A percentile compares a stretch with the other conserved stretches of the same genome.
Evolutionary conservation across 495 filamentous ascomycete genomes (phyloP).

Genomic region (Penicillium soppii): DNA sequence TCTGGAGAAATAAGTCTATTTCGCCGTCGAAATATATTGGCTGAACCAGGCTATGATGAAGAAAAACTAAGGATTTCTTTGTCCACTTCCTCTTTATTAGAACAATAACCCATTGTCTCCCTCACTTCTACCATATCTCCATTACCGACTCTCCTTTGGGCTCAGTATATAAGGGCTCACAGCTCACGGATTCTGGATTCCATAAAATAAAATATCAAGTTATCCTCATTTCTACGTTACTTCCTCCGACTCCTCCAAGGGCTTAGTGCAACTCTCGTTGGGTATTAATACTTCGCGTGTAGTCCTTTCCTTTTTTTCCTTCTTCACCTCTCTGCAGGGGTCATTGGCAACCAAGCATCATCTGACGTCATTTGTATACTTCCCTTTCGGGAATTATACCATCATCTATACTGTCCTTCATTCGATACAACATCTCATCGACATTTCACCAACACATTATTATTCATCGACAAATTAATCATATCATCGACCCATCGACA

Average conservation of each 20-base stretch:
- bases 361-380: neutral
- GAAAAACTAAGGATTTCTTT: neutral
- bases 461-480: too few relatives aligned
- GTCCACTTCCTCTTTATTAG: neutral
- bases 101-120: neutral
- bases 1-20: too few relatives aligned
- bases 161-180: neutral
- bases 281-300: neutral
- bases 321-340: conserved; percentile 1
- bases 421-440: too few relatives aligned
- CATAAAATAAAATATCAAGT: neutral
- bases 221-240: neutral
- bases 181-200: neutral
- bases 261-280: neutral
- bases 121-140: neutral
- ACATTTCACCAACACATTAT: too few relatives aligned
- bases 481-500: too few relatives aligned
- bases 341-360: neutral
- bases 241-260: neutral
- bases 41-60: neutral
- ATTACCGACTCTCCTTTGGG: neutral
- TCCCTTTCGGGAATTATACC: neutral
- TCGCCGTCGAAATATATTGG: neutral
- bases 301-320: neutral
- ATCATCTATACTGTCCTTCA: too few relatives aligned